Percentiles rank a stretch among this genome's conserved stretches.
Conservation (phyloP, 768 basidiomycete species). For the Amanita thiersii region DNA sequence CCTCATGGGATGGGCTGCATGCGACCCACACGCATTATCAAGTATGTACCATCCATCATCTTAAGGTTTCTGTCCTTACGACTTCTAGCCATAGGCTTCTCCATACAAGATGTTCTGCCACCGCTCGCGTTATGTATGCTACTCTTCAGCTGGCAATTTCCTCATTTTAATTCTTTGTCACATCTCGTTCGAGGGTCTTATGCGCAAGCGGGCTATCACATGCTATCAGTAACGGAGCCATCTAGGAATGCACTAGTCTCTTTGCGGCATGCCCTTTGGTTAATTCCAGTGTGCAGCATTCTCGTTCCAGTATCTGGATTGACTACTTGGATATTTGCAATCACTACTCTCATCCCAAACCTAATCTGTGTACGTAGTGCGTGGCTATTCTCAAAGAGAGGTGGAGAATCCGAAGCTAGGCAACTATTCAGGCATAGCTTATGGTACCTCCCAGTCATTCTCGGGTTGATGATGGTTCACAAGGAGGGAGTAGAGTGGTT, state of each 20-base stretch:
- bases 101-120: conserved; percentile 78
- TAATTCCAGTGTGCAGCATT: conserved; percentile 71
- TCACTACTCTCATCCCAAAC: conserved; percentile 74
- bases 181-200: conserved; percentile 83
- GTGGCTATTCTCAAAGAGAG: conserved; percentile 63
- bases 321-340: conserved; percentile 86
- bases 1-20: conserved; percentile 97
- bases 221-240: conserved; percentile 81
- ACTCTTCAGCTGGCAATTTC: conserved; percentile 97
- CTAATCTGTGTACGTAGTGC: conserved; percentile 59
- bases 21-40: conserved; percentile 47
- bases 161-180: conserved; percentile 93
- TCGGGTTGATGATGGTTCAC: conserved; percentile 93
- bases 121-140: conserved; percentile 77
- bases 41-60: conserved; percentile 54
- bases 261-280: conserved; percentile 71
- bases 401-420: conserved; percentile 73
- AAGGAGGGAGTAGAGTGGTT: conserved; percentile 82
- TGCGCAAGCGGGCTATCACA: conserved; percentile 87
- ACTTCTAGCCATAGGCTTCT: conserved; percentile 35
- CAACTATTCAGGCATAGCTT: conserved; percentile 72
- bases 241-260: conserved; percentile 77
- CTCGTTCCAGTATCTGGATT: conserved; percentile 84
- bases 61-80: conserved; percentile 53
- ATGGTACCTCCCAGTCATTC: conserved; percentile 85